These are phyloP conservation scores for Hawksworthiomyces lignivorus DNA, from an alignment of 2,329 filamentous ascomycete species.

Conservation along the genomic window DNA sequence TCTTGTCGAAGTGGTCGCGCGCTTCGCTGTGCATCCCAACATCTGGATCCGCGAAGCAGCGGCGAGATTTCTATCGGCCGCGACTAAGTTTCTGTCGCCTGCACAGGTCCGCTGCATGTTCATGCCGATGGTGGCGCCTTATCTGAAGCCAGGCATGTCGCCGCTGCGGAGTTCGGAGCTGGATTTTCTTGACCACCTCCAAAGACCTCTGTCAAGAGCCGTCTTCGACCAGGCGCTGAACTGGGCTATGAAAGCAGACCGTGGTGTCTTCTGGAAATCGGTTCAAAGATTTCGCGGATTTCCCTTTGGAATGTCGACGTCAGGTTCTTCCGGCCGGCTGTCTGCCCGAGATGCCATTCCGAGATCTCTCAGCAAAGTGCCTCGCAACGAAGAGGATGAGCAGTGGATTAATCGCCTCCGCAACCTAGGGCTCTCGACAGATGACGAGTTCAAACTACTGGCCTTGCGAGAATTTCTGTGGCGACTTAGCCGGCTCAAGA, in stretches of 20 bases:
- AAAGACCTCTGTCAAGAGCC: slow-evolving; percentile 68
- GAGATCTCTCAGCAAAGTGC: slow-evolving; percentile 53
- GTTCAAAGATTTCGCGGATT: slow-evolving; percentile 56
- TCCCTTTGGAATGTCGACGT: slow-evolving; percentile 57
- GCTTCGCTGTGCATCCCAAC: slow-evolving; percentile 91
- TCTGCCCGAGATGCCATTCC: slow-evolving; percentile 48
- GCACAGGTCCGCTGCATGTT: slow-evolving; percentile 82
- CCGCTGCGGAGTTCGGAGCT: slow-evolving; percentile 53
- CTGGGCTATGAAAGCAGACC: slow-evolving; percentile 78
- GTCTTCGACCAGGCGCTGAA: slow-evolving; percentile 78
- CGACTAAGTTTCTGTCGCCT: slow-evolving; percentile 64
- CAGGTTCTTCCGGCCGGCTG: slow-evolving; percentile 32
- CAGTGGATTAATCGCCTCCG: slow-evolving; percentile 81
- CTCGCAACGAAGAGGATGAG: slow-evolving; percentile 87
- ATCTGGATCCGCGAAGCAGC: slow-evolving; percentile 91
- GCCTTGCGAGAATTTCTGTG: slow-evolving; percentile 86
- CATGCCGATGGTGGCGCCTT: slow-evolving; percentile 71
- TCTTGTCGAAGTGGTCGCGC: slow-evolving; percentile 70
- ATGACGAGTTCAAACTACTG: slow-evolving; percentile 86
- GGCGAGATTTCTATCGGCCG: slow-evolving; percentile 71
- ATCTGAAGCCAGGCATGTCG: slow-evolving; percentile 65
- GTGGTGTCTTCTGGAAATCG: slow-evolving; percentile 80
- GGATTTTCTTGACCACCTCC: slow-evolving; percentile 70
- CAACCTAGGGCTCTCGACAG: slow-evolving; percentile 70
- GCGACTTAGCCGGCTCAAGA: slow-evolving; percentile 68